Evolutionary conservation across 345 rosid genomes (phyloP), one percentile per base, ranked within the genome.

Genomic region (Lenwebbia sp.): DNA sequence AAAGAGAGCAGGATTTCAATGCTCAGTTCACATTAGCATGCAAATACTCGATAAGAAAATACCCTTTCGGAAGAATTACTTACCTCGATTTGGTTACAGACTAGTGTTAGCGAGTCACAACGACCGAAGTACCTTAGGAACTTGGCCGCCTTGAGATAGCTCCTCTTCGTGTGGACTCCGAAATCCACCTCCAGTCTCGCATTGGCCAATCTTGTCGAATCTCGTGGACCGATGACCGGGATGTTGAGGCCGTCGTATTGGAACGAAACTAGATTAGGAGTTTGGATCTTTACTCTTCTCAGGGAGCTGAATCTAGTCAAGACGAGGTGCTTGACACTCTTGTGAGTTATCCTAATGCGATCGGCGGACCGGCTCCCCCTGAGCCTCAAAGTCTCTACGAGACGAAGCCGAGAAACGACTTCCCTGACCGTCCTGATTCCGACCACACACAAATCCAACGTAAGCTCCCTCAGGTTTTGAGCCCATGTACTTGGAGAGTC

Each of bases 361-460:
- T 26, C n/a, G 30, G 65, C n/a, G 30, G 30, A 11, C 7, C 13
- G 7, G 3, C 30, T 57, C 30, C 65, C 15, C 15, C 11, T 57
- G 65, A 57, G 65, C 65, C 65, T 57, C 15, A 57, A 57, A 13
- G 65, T 26, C 7, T 57, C 30, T 23, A 57, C 15, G 30, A 26
- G 65, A 57, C 2, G 7, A 57, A 57, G 17, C 6, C 0, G 3
- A 57, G 30, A 26, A 6, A 57, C 1, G 1, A 15, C 65, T 57
- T 26, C 30, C 26, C 0, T 12, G 7, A 57, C n/a, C 0, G 6
- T 57, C 15, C 6, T 0, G 8, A 57, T 57, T 57, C 13, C 0
- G 4, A 26, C 30, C 65, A 57, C 14, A 26, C 30, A 57, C 3
- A 57, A 6, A 57, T 57, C 30, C 0, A 57, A 28, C 3, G 65